Evolutionary conservation across 2,329 filamentous ascomycete species (phyloP), one percentile per base, ranked within the genome.

Genomic region (Aspergillus pseudoviridinutans): DNA sequence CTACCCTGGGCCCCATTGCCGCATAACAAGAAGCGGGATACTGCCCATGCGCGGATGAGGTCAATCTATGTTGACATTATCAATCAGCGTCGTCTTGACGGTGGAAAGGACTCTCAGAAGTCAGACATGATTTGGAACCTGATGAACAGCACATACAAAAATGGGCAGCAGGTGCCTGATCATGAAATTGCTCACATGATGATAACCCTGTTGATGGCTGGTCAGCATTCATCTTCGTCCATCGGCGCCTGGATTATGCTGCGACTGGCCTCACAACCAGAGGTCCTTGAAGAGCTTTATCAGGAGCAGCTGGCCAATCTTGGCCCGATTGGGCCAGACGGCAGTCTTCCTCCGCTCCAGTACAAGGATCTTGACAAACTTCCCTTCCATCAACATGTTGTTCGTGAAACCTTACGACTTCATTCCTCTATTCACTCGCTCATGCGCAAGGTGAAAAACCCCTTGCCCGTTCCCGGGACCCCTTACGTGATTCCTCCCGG

Each of bases 201-300:
- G 90, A 93, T 93, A 68, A 89, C 89, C 0, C 81, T 93, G 17
- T 82, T 93, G 53, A 92, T 94, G 89, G 90, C 87, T 10, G 90
- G 90, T 52, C 90, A 94, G 69, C 90, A 93, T 76, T 89, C 88
- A 1, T 92, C 89, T 0, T 88, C 89, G 4, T 87, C 89, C 0
- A 88, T 88, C n/a, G 86, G 86, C 64, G 82, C 87, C 8, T 93
- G 89, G 89, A 90, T 91, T 63, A 76, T 92, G 64, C 80, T 92
- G 12, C 87, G 86, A 51, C 81, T 93, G 2, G 89, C 90, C 9
- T 83, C 86, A 1, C 80, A 86, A 17, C 89, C 89, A 0, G 82
- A 88, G 27, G 83, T 92, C 56, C 76, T 84, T 52, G 87, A 91
- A 62, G 85, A 89, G 60, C 81, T 93, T 12, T 86, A 89, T 66